Conservation (phyloP, 2,329 filamentous ascomycete species). For the Cladosporium austrohemisphaericum region DNA sequence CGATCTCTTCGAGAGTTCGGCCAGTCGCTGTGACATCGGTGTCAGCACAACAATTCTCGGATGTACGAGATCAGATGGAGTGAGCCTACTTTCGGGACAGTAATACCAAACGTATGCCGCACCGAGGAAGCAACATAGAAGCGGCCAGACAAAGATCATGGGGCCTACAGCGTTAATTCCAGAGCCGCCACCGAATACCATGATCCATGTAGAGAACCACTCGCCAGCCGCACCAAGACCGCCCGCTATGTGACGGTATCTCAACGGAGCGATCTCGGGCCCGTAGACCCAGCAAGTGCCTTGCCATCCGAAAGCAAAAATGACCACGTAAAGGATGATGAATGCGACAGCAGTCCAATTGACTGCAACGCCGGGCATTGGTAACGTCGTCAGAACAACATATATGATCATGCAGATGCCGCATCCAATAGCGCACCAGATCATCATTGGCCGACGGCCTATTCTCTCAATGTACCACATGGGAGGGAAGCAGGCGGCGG, state of each 20-base stretch:
- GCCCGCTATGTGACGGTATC: slow-evolving; percentile 36
- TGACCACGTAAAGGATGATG: slow-evolving; percentile 28
- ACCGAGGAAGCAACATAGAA: slow-evolving; percentile 31
- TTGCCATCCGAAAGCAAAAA: slow-evolving; percentile 33
- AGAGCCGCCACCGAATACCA: slow-evolving; percentile 36
- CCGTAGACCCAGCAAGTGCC: slow-evolving; percentile 36
- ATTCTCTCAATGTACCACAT: slow-evolving; percentile 31
- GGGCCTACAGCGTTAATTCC: slow-evolving; percentile 34
- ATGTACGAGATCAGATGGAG: no score
- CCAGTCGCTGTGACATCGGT: no score
- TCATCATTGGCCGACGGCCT: slow-evolving; percentile 30
- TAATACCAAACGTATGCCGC: slow-evolving; percentile 27
- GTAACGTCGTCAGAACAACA: slow-evolving; percentile 25
- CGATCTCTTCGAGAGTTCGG: slow-evolving; percentile 21
- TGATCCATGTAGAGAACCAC: slow-evolving; percentile 36
- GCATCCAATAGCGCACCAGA: slow-evolving; percentile 28
- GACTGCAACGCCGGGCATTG: slow-evolving; percentile 17
- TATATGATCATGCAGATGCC: slow-evolving; percentile 29
- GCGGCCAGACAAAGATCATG: slow-evolving; percentile 39
- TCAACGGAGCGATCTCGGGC: slow-evolving; percentile 37
- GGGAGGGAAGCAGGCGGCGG: slow-evolving; percentile 27
- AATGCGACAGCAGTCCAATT: slow-evolving; percentile 29
- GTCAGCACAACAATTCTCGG: no score
- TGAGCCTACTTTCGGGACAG: slow-evolving; percentile 29
- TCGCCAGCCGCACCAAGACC: slow-evolving; percentile 36